Evolutionary conservation across 2,329 filamentous ascomycete genomes (phyloP).

Genomic region (Pestalotiopsis sp.): DNA sequence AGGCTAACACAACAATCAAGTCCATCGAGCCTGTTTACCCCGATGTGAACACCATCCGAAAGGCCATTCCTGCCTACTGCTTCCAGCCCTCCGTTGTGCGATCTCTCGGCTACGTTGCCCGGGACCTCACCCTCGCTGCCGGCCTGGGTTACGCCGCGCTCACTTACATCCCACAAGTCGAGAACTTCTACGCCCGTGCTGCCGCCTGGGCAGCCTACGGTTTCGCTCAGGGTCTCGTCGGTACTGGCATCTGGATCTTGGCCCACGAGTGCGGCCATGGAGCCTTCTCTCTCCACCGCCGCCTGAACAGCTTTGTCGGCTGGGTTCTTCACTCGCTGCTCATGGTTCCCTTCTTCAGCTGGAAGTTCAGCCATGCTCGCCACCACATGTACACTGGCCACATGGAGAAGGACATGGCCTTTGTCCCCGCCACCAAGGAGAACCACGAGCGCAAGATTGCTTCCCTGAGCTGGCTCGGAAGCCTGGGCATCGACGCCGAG

Average conservation of each 20-base stretch:
- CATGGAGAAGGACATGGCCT: constrained; percentile 67
- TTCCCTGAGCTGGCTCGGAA: constrained; percentile 29
- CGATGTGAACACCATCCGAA: constrained; percentile 47
- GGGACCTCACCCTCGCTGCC: constrained; percentile 52
- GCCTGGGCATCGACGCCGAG: constrained; percentile 43
- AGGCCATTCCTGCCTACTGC: constrained; percentile 62
- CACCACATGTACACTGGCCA: constrained; percentile 70
- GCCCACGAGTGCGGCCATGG: constrained; percentile 72
- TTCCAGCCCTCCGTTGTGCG: constrained; percentile 54
- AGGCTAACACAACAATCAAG: background rate
- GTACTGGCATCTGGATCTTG: constrained; percentile 70
- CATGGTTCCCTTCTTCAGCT: constrained; percentile 70
- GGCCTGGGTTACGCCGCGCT: constrained; percentile 51
- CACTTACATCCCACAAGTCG: constrained; percentile 53
- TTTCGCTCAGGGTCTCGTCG: constrained; percentile 64
- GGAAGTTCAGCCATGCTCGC: constrained; percentile 69
- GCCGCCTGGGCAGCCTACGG: constrained; percentile 59
- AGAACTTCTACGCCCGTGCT: constrained; percentile 41
- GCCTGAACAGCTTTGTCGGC: constrained; percentile 61
- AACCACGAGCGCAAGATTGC: constrained; percentile 35
- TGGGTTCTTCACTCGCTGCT: constrained; percentile 66
- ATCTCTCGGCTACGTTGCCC: constrained; percentile 56
- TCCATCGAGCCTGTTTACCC: constrained; percentile 32
- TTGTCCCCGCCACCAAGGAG: constrained; percentile 52
- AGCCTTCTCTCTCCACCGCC: constrained; percentile 59